Evolutionary conservation across 495 filamentous ascomycete species (phyloP).

Genomic region (Zalerion maritima): DNA sequence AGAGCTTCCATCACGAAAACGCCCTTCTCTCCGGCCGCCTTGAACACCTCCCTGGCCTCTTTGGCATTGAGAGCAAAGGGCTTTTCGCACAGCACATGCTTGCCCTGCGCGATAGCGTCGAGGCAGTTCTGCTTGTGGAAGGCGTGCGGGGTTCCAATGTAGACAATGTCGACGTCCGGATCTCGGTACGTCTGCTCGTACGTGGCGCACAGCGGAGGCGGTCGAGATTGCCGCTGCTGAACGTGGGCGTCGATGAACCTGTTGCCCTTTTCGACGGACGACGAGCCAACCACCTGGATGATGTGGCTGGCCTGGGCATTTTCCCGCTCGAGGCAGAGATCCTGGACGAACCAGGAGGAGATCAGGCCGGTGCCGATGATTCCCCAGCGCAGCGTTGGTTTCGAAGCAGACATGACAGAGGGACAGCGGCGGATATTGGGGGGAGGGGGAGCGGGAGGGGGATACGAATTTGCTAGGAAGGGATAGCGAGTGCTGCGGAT

Average conservation of each 20-base stretch:
- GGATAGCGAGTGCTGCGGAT: no score
- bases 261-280: constrained; percentile 41
- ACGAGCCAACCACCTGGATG: constrained; percentile 53
- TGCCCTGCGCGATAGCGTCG: constrained; percentile 34
- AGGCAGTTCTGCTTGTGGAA: constrained; percentile 26
- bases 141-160: constrained; percentile 30
- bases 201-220: constrained; percentile 47
- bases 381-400: no score
- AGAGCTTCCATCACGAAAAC: constrained; percentile 39
- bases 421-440: no score
- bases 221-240: constrained; percentile 30
- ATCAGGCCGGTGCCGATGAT: no score
- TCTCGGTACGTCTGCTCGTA: constrained; percentile 44
- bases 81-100: constrained; percentile 31
- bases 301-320: constrained; percentile 47
- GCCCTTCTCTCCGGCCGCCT: constrained; percentile 23
- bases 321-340: constrained; percentile 46
- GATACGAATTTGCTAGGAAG: no score
- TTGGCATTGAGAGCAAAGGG: constrained; percentile 23
- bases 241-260: constrained; percentile 35
- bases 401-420: no score
- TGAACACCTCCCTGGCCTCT: constrained; percentile 23
- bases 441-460: no score
- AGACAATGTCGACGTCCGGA: constrained; percentile 27
- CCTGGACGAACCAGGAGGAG: constrained; percentile 40